These are phyloP conservation scores for Filosporella fistucella DNA, from an alignment of 495 filamentous ascomycete species.

Conservation along the genomic window DNA sequence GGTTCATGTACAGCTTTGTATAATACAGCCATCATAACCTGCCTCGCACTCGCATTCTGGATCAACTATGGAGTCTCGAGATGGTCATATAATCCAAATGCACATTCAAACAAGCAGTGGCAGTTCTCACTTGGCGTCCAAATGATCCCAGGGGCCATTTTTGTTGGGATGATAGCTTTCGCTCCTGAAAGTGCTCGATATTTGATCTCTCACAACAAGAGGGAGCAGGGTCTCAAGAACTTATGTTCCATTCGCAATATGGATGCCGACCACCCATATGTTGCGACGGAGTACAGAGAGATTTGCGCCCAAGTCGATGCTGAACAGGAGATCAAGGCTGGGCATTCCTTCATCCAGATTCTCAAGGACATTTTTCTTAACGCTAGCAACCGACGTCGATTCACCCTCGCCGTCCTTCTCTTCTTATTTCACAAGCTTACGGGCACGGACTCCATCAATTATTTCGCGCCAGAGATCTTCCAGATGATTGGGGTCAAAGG, in stretches of 20 bases:
- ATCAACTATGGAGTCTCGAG: conserved; percentile 24
- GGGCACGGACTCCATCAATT: conserved; percentile 28
- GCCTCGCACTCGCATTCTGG: conserved; percentile 26
- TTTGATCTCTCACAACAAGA: conserved; percentile 44
- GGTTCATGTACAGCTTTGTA: conserved; percentile 20
- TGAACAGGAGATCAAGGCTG: conserved; percentile 20
- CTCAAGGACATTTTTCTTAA: conserved; percentile 26
- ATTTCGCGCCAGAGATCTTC: conserved; percentile 43
- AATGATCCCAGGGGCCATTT: conserved; percentile 37
- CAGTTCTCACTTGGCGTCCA: conserved; percentile 48
- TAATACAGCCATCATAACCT: conserved; percentile 16
- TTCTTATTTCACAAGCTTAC: conserved; percentile 61
- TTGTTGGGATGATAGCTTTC: conserved; percentile 22
- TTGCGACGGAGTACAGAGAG: conserved; percentile 72
- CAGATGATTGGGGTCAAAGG: conserved; percentile 56
- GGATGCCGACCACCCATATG: conserved; percentile 50
- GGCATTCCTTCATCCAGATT: conserved; percentile 77
- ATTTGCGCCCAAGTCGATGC: conserved; percentile 64
- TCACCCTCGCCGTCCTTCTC: conserved; percentile 33
- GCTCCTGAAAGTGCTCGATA: conserved; percentile 47
- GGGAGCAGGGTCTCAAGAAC: conserved; percentile 41
- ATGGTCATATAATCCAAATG: too few species aligned
- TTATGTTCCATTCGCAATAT: conserved; percentile 56
- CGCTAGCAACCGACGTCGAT: not conserved
- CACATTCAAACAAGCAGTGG: conserved; percentile 47